Evolutionary conservation across 1,284 basidiomycete genomes (phyloP).

Genomic region (Trichosporon faecale): DNA sequence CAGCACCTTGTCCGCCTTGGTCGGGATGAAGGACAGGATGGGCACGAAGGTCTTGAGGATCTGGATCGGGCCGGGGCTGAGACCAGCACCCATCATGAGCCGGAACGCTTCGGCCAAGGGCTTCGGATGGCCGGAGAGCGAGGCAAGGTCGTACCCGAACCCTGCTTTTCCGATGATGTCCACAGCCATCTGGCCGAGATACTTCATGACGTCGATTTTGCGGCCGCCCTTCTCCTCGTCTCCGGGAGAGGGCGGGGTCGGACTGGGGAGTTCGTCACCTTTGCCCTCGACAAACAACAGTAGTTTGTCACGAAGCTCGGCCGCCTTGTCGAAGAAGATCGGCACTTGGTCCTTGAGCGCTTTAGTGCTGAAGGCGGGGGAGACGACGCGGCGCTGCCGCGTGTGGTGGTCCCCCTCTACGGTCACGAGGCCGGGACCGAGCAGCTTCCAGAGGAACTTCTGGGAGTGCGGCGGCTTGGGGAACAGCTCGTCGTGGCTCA

Average conservation of each 20-base stretch:
- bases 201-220: conserved; percentile 58
- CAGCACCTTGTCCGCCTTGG: background rate
- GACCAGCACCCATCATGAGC: conserved; percentile 8
- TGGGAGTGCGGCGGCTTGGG: conserved; percentile 61
- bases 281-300: conserved; percentile 66
- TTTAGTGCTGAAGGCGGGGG: conserved; percentile 48
- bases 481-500: conserved; percentile 61
- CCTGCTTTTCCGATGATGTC: conserved; percentile 68
- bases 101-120: conserved; percentile 42
- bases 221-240: conserved; percentile 17
- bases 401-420: conserved; percentile 56
- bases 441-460: background rate
- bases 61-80: conserved; percentile 55
- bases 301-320: conserved; percentile 55
- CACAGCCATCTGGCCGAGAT: conserved; percentile 62
- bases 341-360: conserved; percentile 48
- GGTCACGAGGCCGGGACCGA: conserved; percentile 31
- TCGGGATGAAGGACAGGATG: conserved; percentile 53
- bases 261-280: conserved; percentile 36
- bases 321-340: conserved; percentile 63
- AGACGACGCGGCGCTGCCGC: conserved; percentile 54
- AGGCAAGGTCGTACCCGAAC: conserved; percentile 60
- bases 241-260: conserved; percentile 20
- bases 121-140: conserved; percentile 30
- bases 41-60: conserved; percentile 64